Conservation (phyloP, 177 flowering plant species). For the Vitis hybrid region DNA sequence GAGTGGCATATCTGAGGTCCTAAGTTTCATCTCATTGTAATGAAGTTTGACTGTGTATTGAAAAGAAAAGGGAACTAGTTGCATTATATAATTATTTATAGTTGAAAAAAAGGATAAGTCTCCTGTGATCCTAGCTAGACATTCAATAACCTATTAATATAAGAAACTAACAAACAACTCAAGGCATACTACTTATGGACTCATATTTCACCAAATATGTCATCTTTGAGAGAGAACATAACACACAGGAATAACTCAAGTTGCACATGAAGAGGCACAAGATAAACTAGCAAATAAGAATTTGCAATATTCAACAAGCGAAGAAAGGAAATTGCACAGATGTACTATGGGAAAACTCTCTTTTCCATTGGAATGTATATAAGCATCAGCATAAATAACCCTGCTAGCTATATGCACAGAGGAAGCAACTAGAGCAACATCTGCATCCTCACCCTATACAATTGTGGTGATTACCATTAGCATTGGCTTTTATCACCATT, state of each 20-base stretch:
- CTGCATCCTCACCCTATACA: background rate
- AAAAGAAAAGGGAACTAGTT: too few relatives aligned
- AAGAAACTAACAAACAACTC: background rate
- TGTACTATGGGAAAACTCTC: background rate
- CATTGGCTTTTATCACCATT: background rate
- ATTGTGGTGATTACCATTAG: slow-evolving; percentile 1
- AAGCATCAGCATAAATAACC: background rate
- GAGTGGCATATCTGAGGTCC: too few relatives aligned
- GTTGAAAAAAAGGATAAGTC: too few relatives aligned
- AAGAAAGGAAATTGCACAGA: background rate
- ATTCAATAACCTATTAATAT: too few relatives aligned
- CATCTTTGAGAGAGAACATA: background rate
- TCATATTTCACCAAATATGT: background rate
- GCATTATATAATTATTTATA: too few relatives aligned
- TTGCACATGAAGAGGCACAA: background rate
- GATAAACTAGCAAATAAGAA: background rate
- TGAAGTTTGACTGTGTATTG: too few relatives aligned
- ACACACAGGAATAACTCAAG: background rate
- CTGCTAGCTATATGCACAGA: background rate
- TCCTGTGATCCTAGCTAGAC: too few relatives aligned
- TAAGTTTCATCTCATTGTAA: too few relatives aligned
- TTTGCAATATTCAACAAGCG: background rate
- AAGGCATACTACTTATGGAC: background rate
- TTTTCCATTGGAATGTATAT: background rate
- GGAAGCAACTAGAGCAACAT: background rate